phyloP scores from a whole-genome alignment of 2,329 filamentous ascomycete genomes.

The Cordyceps fumosorosea region DNA sequence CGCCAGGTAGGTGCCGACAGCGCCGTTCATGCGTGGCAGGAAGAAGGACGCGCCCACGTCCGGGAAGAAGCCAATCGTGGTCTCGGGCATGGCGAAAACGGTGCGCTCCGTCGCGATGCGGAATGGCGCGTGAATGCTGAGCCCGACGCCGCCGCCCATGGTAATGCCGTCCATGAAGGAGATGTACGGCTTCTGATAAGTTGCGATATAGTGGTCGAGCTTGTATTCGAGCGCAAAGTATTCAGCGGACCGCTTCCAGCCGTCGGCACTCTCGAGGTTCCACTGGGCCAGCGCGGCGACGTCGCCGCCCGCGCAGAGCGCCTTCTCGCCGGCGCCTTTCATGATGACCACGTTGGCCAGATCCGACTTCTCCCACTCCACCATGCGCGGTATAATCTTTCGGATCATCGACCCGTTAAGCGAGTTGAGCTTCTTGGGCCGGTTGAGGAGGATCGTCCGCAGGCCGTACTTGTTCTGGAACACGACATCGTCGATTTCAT shows the following conservation, averaged over 20 bases:
- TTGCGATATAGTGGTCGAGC: constrained; percentile 91
- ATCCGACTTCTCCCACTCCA: constrained; percentile 93
- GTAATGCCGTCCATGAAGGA: constrained; percentile 97
- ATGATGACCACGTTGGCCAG: constrained; percentile 89
- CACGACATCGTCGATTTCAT: constrained; percentile 84
- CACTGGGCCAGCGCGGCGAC: constrained; percentile 69
- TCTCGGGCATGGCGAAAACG: constrained; percentile 97
- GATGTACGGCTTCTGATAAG: constrained; percentile 86
- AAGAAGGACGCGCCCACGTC: constrained; percentile 97
- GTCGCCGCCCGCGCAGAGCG: constrained; percentile 91
- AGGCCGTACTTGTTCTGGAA: constrained; percentile 87
- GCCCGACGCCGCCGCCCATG: constrained; percentile 94
- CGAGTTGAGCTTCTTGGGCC: constrained; percentile 85
- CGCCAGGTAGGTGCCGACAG: constrained; percentile 84
- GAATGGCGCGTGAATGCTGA: constrained; percentile 92
- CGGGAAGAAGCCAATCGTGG: constrained; percentile 96
- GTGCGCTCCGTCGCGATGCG: constrained; percentile 94
- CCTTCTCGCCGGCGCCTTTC: constrained; percentile 78
- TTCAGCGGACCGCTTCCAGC: constrained; percentile 67
- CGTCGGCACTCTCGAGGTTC: constrained; percentile 62
- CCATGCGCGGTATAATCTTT: constrained; percentile 83
- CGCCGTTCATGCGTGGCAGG: constrained; percentile 80
- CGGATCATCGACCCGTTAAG: constrained; percentile 90
- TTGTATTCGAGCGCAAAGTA: constrained; percentile 96
- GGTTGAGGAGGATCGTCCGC: constrained; percentile 88